Evolutionary conservation across 495 filamentous ascomycete genomes (phyloP).

Genomic region (Xylaria bambusicola): DNA sequence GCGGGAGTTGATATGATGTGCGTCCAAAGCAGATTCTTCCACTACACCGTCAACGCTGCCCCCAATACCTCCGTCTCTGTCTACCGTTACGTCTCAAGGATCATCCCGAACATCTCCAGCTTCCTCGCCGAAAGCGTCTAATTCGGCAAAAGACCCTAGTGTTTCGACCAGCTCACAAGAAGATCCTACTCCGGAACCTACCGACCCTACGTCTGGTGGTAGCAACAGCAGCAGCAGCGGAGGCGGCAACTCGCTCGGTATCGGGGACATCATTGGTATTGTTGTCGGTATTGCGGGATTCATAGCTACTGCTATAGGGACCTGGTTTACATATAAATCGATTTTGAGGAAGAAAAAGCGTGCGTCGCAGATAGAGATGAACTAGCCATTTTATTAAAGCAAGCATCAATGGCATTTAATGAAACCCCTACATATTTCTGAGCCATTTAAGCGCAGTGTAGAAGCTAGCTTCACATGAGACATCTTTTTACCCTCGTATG

Average conservation of each 20-base stretch:
- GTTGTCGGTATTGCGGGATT: neutral
- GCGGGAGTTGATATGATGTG: slow-evolving; percentile 13
- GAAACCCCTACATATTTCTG: no score
- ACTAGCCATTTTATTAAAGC: no score
- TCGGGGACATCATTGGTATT: neutral
- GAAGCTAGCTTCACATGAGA: no score
- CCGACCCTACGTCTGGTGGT: neutral
- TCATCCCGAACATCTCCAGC: slow-evolving; percentile 4
- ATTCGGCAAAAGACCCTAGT: slow-evolving; percentile 8
- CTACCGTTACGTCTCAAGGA: neutral
- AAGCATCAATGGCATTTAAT: no score
- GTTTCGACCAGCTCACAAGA: neutral
- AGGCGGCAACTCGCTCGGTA: neutral
- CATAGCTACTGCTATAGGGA: neutral
- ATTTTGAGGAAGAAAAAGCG: neutral
- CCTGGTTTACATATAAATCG: slow-evolving; percentile 1
- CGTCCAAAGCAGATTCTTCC: slow-evolving; percentile 3
- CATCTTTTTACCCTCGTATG: no score
- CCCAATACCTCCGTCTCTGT: no score
- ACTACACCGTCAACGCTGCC: neutral
- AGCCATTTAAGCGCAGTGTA: no score
- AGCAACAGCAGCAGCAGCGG: neutral
- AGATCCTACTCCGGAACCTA: neutral
- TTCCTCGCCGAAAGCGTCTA: neutral
- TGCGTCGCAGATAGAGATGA: no score